Percentiles rank a stretch among this genome's conserved stretches.
Conservation (phyloP, 192 early-diverging fungal species). For the Coemansia sp. region DNA sequence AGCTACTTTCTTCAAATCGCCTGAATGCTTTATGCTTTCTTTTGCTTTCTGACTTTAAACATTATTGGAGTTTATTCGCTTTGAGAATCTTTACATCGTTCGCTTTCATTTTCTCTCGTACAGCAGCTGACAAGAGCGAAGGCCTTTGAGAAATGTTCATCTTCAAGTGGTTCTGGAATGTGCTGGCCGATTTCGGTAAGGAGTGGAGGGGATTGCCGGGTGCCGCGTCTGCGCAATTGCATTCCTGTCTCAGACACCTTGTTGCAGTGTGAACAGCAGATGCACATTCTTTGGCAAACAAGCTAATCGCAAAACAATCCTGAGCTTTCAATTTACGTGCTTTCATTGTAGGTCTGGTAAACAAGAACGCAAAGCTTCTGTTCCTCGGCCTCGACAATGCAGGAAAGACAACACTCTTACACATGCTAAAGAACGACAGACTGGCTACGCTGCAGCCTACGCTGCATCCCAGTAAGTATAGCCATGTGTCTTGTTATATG, state of each 20-base stretch:
- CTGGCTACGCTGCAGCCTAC: slow-evolving; percentile 92
- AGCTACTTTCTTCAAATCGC: not conserved
- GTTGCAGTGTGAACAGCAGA: not conserved
- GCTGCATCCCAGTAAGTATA: slow-evolving; percentile 88
- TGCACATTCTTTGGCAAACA: not conserved
- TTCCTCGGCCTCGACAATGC: slow-evolving; percentile 99
- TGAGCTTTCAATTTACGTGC: not conserved
- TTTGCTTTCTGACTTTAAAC: not conserved
- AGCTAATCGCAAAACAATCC: not conserved
- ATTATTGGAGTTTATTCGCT: not conserved
- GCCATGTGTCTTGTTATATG: slow-evolving; percentile 20
- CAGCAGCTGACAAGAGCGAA: not conserved
- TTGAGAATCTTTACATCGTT: not conserved
- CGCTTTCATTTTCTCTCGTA: not conserved
- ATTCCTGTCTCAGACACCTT: not conserved
- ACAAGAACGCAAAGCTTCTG: slow-evolving; percentile 98
- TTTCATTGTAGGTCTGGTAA: slow-evolving; percentile 77
- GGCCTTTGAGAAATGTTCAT: slow-evolving; percentile 73
- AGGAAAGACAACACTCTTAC: slow-evolving; percentile 97
- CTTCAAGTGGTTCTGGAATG: slow-evolving; percentile 97
- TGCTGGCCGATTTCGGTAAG: slow-evolving; percentile 87
- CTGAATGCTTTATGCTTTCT: not conserved
- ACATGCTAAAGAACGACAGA: slow-evolving; percentile 99
- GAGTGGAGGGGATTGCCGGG: slow-evolving; percentile 9
- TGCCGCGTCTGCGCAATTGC: not conserved